Percentiles rank a stretch among this genome's conserved stretches.
These are phyloP conservation scores for Blastobotrys aristatus DNA, from an alignment of 1,139 yeast genomes.

Conservation along the genomic window DNA sequence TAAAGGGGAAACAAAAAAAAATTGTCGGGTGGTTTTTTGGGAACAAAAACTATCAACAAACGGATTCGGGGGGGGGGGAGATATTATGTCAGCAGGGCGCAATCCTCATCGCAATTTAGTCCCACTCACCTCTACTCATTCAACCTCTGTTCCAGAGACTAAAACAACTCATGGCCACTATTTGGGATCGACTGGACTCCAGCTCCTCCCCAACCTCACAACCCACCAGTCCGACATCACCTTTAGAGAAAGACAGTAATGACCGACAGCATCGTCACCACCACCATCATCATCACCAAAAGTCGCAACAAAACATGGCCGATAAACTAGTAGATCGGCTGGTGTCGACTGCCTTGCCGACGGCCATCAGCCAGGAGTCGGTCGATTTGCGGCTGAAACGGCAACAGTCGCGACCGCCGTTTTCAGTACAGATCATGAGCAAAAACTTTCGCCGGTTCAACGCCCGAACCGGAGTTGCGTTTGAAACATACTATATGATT, in stretches of 20 bases:
- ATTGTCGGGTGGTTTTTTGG: neutral
- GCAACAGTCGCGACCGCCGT: constrained; percentile 61
- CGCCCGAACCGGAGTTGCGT: constrained; percentile 52
- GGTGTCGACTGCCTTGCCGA: constrained; percentile 65
- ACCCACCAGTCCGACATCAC: neutral
- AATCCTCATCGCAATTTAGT: too few relatives aligned
- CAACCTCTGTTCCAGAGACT: too few relatives aligned
- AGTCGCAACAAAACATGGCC: constrained; percentile 30
- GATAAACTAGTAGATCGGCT: constrained; percentile 70
- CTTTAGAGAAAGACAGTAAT: neutral
- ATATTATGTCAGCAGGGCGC: too few relatives aligned
- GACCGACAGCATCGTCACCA: neutral
- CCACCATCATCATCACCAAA: neutral
- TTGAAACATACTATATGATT: constrained; percentile 38
- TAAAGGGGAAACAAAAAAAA: neutral
- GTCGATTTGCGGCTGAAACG: constrained; percentile 35
- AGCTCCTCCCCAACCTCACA: neutral
- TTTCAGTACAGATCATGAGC: constrained; percentile 66
- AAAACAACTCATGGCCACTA: neutral
- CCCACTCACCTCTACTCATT: too few relatives aligned
- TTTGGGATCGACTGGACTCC: neutral
- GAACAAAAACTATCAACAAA: neutral
- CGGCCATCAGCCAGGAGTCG: constrained; percentile 33
- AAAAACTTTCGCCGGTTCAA: constrained; percentile 62
- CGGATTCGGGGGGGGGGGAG: too few relatives aligned